Evolutionary conservation across 768 basidiomycete genomes (phyloP), one percentile per base, ranked within the genome.

Genomic region (Crucibulum laeve): DNA sequence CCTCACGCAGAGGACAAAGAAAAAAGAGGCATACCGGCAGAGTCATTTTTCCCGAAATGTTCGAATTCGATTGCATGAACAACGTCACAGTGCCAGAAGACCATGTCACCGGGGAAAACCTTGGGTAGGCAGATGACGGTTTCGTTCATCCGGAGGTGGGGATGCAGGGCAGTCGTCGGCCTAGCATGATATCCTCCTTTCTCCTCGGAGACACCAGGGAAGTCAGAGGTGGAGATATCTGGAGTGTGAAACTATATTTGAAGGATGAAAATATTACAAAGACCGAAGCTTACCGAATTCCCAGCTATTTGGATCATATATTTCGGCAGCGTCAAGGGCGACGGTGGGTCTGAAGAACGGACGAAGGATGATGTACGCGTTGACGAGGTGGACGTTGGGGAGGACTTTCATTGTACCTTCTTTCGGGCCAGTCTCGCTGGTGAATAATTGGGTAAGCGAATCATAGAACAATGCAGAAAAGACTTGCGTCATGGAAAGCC

Each of bases 81-180:
- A 15, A 57, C 59, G 39, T 63, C 77, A 45, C 74, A 77, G 50
- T 80, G 79, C 78, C 81, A 84, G 58, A 77, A 82, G 1, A 82
- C 78, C 61, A 79, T 77, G 54, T 85, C 84, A 3, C 84, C 84
- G 0, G 84, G 81, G 33, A 65, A 62, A 8, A 86, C 82, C 40
- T 60, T 67, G 5, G 83, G 83, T 8, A 82, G 63, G n/a, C 74
- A 73, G 21, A 73, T 73, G 80, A 86, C 83, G 7, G 78, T 79
- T 26, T 69, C 55, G 1, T 69, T 65, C 10, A 83, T 68, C 44
- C 62, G 59, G 28, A 85, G 59, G 53, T 86, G 79, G 10, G 73
- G 74, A n/a, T 56, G 57, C 35, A 37, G 10, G 18, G 10, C 19
- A 13, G 35, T 10, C 19, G 35, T 10, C 14, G 35, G 35, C 35